Evolutionary conservation across 768 basidiomycete genomes (phyloP).

Genomic region (Suillus fuscotomentosus): DNA sequence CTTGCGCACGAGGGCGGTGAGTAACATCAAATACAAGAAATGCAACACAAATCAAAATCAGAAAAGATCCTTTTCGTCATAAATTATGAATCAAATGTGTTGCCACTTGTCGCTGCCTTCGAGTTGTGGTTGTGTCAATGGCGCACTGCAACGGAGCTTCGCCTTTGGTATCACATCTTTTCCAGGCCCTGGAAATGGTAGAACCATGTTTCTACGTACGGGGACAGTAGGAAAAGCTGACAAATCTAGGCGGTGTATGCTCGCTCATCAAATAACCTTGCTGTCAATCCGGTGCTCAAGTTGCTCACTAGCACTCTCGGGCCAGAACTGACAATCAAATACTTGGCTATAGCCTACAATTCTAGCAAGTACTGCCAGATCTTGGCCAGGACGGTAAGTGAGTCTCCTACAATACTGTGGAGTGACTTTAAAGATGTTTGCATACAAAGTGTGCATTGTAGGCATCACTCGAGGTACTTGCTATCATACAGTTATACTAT

Average conservation of each 20-base stretch:
- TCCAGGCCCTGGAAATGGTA: neutral
- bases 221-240: neutral
- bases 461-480: too few species aligned
- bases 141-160: neutral
- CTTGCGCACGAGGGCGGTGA: too few species aligned
- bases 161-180: neutral
- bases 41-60: neutral
- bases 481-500: too few species aligned
- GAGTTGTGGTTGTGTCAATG: neutral
- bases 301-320: too few species aligned
- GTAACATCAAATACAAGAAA: too few species aligned
- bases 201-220: neutral
- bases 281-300: too few species aligned
- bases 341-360: too few species aligned
- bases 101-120: neutral
- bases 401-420: neutral
- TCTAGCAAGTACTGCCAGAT: neutral
- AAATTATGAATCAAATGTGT: neutral
- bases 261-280: too few species aligned
- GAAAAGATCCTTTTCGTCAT: neutral
- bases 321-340: neutral
- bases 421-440: neutral
- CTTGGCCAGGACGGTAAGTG: neutral
- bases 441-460: neutral
- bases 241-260: too few species aligned